Conservation (phyloP, 2,329 filamentous ascomycete species). For the Pleurostoma richardsiae region DNA sequence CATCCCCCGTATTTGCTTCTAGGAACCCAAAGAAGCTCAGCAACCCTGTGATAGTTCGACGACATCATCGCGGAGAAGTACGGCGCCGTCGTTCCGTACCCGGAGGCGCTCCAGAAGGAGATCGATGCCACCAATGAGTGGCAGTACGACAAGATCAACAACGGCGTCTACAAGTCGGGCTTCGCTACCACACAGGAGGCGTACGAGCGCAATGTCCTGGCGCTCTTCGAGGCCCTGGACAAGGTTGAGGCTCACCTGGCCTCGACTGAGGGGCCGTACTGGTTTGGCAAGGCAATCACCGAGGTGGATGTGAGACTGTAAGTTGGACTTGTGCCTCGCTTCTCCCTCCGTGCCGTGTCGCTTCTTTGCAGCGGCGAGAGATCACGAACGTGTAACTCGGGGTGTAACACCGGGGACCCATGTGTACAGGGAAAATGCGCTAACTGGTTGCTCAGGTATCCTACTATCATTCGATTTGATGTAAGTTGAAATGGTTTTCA, state of each 20-base stretch:
- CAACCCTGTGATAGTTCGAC: conserved; percentile 56
- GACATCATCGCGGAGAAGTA: conserved; percentile 56
- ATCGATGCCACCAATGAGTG: conserved; percentile 78
- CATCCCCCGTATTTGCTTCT: conserved; percentile 50
- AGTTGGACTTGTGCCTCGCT: conserved; percentile 15
- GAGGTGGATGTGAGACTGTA: conserved; percentile 75
- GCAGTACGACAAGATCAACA: conserved; percentile 72
- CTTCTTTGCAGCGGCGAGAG: too few species aligned
- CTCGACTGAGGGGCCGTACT: conserved; percentile 53
- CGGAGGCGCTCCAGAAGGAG: conserved; percentile 51
- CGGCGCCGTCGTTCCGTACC: conserved; percentile 62
- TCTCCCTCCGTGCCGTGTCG: too few species aligned
- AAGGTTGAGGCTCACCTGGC: conserved; percentile 66
- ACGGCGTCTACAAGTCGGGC: conserved; percentile 70
- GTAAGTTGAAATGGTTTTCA: conserved; percentile 17
- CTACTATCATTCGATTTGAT: conserved; percentile 71
- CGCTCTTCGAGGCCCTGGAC: conserved; percentile 75
- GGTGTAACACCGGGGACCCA: too few species aligned
- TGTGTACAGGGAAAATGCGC: too few species aligned
- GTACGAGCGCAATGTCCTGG: conserved; percentile 68
- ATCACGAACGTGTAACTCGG: too few species aligned
- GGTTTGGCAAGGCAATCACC: conserved; percentile 70
- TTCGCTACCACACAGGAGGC: conserved; percentile 81
- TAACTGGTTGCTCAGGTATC: conserved; percentile 36
- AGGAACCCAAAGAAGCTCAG: not conserved